These are phyloP conservation scores for Taphrina confusa DNA, from an alignment of 1,139 yeast genomes.

Conservation along the genomic window DNA sequence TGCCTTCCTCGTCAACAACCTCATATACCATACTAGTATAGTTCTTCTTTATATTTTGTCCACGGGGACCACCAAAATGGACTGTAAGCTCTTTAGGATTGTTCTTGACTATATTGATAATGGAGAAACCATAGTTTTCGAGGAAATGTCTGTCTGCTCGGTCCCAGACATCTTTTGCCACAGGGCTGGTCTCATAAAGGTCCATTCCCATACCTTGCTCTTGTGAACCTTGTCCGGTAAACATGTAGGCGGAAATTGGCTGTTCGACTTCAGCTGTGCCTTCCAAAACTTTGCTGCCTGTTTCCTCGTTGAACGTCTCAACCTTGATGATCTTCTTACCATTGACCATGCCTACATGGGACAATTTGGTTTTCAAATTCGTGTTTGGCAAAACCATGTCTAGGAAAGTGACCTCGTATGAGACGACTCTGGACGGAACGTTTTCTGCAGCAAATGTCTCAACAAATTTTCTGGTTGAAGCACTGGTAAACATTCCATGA, in stretches of 20 bases:
- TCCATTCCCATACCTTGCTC: conserved; percentile 99
- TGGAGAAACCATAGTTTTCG: conserved; percentile 93
- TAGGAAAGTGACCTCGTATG: conserved; percentile 83
- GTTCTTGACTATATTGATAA: conserved; percentile 88
- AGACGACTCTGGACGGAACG: conserved; percentile 92
- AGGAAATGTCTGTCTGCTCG: conserved; percentile 93
- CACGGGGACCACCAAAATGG: conserved; percentile 97
- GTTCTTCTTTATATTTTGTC: conserved; percentile 91
- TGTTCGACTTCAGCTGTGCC: conserved; percentile 99
- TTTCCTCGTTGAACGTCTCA: conserved; percentile 79
- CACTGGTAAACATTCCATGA: conserved; percentile 98
- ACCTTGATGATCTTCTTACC: conserved; percentile 97
- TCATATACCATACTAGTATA: conserved; percentile 97
- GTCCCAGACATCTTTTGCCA: conserved; percentile 96
- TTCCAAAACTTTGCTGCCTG: conserved; percentile 70
- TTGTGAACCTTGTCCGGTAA: conserved; percentile 99
- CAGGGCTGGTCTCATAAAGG: conserved; percentile 82
- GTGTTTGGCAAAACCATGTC: conserved; percentile 99
- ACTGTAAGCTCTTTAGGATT: conserved; percentile 94
- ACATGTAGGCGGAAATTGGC: conserved; percentile 93
- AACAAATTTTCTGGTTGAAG: conserved; percentile 88
- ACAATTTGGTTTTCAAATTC: conserved; percentile 79
- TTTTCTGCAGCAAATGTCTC: conserved; percentile 99
- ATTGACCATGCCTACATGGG: conserved; percentile 97
- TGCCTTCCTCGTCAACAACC: conserved; percentile 83